Conservation (phyloP, 192 early-diverging fungal species). For the Pilobolus umbonatus region DNA sequence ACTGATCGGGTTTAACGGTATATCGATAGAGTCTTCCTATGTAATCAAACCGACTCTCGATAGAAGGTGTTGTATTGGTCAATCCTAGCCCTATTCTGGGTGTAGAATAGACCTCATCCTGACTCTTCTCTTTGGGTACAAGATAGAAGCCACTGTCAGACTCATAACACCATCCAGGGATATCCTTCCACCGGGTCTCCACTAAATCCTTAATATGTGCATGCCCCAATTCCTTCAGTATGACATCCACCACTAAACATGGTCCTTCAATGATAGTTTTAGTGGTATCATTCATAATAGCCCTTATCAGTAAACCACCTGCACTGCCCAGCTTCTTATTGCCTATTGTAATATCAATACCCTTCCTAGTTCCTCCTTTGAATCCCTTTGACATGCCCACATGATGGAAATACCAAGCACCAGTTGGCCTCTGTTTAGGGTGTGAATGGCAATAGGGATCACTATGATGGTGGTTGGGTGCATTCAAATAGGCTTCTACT, state of each 20-base stretch:
- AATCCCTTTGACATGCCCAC: conserved; percentile 21
- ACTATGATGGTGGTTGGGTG: conserved; percentile 5
- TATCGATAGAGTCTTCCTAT: conserved; percentile 24
- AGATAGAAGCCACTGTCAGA: conserved; percentile 4
- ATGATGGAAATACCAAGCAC: conserved; percentile 31
- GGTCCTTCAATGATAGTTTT: conserved; percentile 20
- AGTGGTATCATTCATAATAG: background rate
- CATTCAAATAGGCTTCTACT: conserved; percentile 28
- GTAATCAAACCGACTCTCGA: conserved; percentile 7
- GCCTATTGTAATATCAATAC: conserved; percentile 26
- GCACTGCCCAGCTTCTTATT: background rate
- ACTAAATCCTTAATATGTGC: conserved; percentile 14
- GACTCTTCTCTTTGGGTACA: background rate
- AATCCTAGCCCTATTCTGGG: conserved; percentile 21
- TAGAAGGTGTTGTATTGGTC: conserved; percentile 5
- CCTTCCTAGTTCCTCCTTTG: conserved; percentile 28
- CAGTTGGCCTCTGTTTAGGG: conserved; percentile 10
- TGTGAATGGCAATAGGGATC: conserved; percentile 29
- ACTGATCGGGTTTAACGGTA: conserved; percentile 10
- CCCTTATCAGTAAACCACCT: conserved; percentile 31
- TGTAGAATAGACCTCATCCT: conserved; percentile 7
- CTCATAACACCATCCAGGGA: conserved; percentile 1
- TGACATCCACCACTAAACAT: conserved; percentile 19
- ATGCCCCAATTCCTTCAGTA: conserved; percentile 5
- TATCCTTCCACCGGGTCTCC: background rate